These are phyloP conservation scores for Xylariaceae sp. DNA, from an alignment of 2,329 filamentous ascomycete species.

Conservation along the genomic window DNA sequence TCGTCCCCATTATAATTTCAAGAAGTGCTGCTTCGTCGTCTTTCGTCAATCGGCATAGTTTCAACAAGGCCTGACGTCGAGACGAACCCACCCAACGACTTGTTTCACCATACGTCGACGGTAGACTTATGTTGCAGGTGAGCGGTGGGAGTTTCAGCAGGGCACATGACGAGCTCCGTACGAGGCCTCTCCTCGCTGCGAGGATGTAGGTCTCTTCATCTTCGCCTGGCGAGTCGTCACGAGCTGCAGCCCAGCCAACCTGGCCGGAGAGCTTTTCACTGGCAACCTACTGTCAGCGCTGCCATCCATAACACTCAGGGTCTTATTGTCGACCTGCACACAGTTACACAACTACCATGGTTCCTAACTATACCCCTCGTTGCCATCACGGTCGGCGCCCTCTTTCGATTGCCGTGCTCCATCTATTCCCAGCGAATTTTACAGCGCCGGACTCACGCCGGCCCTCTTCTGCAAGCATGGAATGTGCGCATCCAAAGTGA, in stretches of 20 bases:
- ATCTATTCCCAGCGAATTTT: constrained; percentile 45
- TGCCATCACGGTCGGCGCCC: constrained; percentile 52
- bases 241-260: neutral
- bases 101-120: no score
- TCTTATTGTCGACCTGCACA: constrained; percentile 52
- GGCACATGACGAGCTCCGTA: constrained; percentile 13
- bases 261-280: constrained; percentile 39
- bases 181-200: constrained; percentile 3
- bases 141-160: neutral
- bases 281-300: constrained; percentile 39
- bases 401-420: constrained; percentile 54
- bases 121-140: neutral
- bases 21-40: no score
- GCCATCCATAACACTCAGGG: constrained; percentile 47
- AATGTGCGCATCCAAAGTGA: constrained; percentile 35
- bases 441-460: constrained; percentile 39
- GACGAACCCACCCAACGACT: no score
- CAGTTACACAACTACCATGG: constrained; percentile 55
- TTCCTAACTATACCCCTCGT: constrained; percentile 60
- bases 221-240: neutral
- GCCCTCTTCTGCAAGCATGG: constrained; percentile 45
- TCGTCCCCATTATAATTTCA: no score
- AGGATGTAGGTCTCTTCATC: neutral
- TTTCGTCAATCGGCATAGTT: no score
- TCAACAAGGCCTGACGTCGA: no score